Percentiles rank a stretch among this genome's conserved stretches.
Evolutionary conservation across 495 filamentous ascomycete genomes (phyloP).

Genomic region (Neurospora terricola): DNA sequence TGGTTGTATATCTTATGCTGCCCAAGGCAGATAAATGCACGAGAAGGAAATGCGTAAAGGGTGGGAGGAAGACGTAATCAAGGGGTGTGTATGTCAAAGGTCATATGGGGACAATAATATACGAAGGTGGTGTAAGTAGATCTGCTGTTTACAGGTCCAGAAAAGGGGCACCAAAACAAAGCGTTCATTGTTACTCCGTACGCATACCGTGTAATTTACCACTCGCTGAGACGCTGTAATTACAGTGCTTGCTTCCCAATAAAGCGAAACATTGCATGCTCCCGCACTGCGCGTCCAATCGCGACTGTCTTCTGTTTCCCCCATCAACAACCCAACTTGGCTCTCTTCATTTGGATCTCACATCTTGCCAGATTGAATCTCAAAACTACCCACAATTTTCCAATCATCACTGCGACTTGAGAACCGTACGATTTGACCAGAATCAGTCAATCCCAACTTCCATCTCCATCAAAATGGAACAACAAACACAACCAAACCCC

Average conservation of each 20-base stretch:
- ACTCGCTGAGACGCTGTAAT: not conserved
- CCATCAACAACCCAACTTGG: not conserved
- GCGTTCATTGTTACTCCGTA: not conserved
- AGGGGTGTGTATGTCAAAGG: not conserved
- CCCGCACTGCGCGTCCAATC: not conserved
- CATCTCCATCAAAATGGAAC: conserved; percentile 19
- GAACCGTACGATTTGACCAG: not conserved
- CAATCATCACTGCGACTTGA: not conserved
- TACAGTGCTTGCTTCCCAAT: not conserved
- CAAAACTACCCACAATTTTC: not conserved
- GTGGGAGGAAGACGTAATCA: not conserved
- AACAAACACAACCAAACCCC: conserved; percentile 9
- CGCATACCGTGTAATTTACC: not conserved
- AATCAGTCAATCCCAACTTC: not conserved
- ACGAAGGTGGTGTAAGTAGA: not conserved
- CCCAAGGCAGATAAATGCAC: not conserved
- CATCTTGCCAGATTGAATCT: not conserved
- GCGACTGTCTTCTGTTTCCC: not conserved
- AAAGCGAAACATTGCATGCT: not conserved
- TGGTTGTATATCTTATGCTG: not conserved
- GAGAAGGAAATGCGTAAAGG: not conserved
- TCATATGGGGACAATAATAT: not conserved
- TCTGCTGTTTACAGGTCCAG: not conserved
- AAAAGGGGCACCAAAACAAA: not conserved
- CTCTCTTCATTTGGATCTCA: not conserved